Conservation (phyloP, 257 asterid species). For the Scutellaria minor region DNA sequence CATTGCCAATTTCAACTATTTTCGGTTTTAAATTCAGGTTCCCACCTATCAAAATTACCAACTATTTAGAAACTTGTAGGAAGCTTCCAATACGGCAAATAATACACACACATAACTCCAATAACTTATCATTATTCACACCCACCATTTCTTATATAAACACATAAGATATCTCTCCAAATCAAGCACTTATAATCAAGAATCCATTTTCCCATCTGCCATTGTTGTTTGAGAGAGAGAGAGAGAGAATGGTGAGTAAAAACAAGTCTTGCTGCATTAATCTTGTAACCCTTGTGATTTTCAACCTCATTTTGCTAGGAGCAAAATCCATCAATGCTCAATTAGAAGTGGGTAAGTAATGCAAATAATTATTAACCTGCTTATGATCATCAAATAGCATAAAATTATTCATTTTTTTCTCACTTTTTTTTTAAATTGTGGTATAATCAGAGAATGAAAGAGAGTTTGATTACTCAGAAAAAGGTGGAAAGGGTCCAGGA, state of each 20-base stretch:
- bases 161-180: neutral
- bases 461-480: constrained; percentile 54
- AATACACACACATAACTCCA: too few relatives aligned
- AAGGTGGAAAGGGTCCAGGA: constrained; percentile 59
- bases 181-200: neutral
- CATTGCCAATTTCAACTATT: neutral
- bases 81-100: neutral
- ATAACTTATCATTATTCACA: too few relatives aligned
- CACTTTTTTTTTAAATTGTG: too few relatives aligned
- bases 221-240: neutral
- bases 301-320: constrained; percentile 38
- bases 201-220: neutral
- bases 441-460: constrained; percentile 51
- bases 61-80: constrained; percentile 3
- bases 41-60: neutral
- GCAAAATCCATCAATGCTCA: constrained; percentile 49
- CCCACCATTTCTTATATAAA: neutral
- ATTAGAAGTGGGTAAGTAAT: constrained; percentile 45
- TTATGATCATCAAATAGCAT: neutral
- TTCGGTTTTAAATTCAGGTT: constrained; percentile 4
- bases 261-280: constrained; percentile 4
- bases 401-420: too few relatives aligned
- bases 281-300: constrained; percentile 33
- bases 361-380: neutral
- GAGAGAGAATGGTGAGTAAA: constrained; percentile 33